These are phyloP conservation scores for Paramecium pentaurelia DNA, from an alignment of 73 alveolate species.

Conservation along the genomic window DNA sequence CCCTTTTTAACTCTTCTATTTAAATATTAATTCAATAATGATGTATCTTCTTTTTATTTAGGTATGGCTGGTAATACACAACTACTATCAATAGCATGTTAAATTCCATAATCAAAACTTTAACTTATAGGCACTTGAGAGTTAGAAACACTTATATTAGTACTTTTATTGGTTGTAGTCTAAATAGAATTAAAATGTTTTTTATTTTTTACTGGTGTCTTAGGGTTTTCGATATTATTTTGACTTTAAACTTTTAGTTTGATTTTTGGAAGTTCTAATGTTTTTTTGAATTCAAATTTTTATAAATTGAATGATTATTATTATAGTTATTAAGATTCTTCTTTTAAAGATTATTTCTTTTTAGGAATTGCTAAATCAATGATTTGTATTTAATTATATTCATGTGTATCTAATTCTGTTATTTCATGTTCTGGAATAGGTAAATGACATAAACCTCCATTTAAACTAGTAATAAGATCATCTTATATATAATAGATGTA, in stretches of 20 bases:
- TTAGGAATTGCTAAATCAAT: background rate
- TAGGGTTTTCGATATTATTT: background rate
- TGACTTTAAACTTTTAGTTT: background rate
- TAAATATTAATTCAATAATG: background rate
- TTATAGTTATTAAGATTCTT: background rate
- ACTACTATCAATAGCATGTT: background rate
- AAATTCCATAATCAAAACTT: background rate
- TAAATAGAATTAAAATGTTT: background rate
- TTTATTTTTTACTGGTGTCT: background rate
- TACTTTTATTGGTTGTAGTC: background rate
- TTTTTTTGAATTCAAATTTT: background rate
- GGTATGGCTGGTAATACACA: slow-evolving; percentile 23
- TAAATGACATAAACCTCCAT: background rate
- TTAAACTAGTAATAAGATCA: background rate
- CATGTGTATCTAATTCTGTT: background rate
- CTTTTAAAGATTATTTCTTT: background rate
- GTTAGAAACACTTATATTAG: background rate
- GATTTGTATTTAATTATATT: background rate
- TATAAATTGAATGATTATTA: background rate
- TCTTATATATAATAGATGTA: background rate
- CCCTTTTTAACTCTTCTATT: slow-evolving; percentile 6
- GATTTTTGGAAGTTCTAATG: background rate
- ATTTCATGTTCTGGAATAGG: background rate
- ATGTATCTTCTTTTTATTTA: background rate
- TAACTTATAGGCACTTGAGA: background rate